These are phyloP conservation scores for Raddia guianensis DNA, from an alignment of 176 grass and related monocot species.

Conservation along the genomic window DNA sequence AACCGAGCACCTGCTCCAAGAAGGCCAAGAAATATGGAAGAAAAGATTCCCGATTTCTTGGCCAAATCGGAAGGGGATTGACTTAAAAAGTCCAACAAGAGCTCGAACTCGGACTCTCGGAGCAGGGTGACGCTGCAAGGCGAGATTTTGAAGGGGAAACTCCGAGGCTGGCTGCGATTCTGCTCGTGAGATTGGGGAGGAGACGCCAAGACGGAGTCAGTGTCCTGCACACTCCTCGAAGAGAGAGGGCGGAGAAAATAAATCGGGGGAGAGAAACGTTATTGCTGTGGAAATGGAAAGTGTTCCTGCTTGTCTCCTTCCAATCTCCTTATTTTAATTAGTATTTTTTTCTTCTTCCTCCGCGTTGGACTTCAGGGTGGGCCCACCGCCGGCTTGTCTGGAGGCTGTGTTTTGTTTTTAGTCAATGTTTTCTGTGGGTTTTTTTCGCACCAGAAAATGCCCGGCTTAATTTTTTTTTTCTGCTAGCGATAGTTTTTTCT, in stretches of 20 bases:
- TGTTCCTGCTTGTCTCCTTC: no score
- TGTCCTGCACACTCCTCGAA: no score
- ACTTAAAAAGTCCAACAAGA: no score
- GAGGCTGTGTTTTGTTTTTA: not conserved
- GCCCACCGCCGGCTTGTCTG: not conserved
- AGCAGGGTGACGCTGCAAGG: constrained; percentile 13
- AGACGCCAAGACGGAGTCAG: no score
- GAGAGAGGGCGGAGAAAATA: no score
- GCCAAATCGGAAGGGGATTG: constrained; percentile 17
- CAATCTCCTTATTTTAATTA: no score
- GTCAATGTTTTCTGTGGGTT: not conserved
- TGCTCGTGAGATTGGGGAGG: not conserved
- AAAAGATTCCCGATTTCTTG: not conserved
- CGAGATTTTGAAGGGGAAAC: not conserved
- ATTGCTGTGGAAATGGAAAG: no score
- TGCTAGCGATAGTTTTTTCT: no score
- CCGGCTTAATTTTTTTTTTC: no score
- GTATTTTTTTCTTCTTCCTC: not conserved
- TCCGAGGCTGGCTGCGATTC: not conserved
- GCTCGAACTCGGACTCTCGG: not conserved
- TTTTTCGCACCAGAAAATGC: not conserved
- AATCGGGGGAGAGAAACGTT: no score
- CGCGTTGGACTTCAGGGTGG: not conserved
- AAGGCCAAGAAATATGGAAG: not conserved
- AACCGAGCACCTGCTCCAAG: not conserved